These are phyloP conservation scores for Kalmanozyma brasiliensis DNA, from an alignment of 1,284 basidiomycete species.

Conservation along the genomic window DNA sequence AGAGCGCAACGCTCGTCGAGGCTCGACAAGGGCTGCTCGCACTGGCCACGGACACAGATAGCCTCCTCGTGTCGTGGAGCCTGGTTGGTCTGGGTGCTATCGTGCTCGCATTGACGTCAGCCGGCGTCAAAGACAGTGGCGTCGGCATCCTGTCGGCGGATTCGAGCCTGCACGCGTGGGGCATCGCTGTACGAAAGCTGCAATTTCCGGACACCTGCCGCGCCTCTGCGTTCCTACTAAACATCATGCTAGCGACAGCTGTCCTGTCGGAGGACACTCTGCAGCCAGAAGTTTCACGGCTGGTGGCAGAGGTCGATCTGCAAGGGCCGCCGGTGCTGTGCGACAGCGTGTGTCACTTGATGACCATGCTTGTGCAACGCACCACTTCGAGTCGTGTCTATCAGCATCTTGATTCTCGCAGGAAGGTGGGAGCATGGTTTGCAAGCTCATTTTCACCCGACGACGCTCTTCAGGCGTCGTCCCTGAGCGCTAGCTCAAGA, in stretches of 20 bases:
- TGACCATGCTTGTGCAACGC: conserved; percentile 15
- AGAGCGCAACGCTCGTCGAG: neutral
- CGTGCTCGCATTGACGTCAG: neutral
- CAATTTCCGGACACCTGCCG: conserved; percentile 23
- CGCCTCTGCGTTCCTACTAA: conserved; percentile 27
- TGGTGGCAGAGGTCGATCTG: conserved; percentile 39
- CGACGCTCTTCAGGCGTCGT: conserved; percentile 6
- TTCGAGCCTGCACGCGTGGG: conserved; percentile 10
- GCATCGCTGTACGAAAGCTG: conserved; percentile 25
- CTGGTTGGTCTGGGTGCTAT: conserved; percentile 13
- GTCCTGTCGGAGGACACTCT: conserved; percentile 3
- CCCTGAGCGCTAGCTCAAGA: neutral
- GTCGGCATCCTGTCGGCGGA: neutral
- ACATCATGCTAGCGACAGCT: conserved; percentile 9
- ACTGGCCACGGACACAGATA: conserved; percentile 15
- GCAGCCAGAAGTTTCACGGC: conserved; percentile 16
- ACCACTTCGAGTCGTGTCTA: conserved; percentile 21
- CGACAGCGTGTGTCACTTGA: conserved; percentile 38
- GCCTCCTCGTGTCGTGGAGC: conserved; percentile 19
- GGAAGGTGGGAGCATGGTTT: conserved; percentile 37
- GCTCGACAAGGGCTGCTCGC: conserved; percentile 1
- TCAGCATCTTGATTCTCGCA: conserved; percentile 21
- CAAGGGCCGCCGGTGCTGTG: conserved; percentile 38
- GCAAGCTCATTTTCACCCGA: conserved; percentile 19
- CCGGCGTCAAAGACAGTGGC: neutral